Percentiles rank a stretch among this genome's conserved stretches.
Conservation (phyloP, 345 rosid species). For the Citrus reticulata region DNA sequence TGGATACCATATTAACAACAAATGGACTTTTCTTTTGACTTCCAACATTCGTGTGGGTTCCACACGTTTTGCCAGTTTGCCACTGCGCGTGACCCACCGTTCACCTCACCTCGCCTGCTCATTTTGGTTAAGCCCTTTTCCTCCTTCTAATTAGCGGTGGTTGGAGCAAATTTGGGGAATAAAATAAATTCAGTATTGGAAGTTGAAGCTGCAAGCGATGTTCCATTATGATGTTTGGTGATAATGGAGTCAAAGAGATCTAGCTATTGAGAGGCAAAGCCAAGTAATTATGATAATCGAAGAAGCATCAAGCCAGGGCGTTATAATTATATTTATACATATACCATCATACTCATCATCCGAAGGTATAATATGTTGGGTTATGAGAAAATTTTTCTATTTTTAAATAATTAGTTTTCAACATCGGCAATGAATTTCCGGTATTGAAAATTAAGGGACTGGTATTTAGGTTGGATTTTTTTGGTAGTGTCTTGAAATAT, state of each 20-base stretch:
- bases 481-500: no score
- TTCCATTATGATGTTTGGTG: background rate
- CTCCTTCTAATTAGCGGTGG: background rate
- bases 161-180: background rate
- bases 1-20: background rate
- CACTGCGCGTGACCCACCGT: background rate
- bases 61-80: slow-evolving; percentile 10
- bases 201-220: background rate
- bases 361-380: no score
- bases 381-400: no score
- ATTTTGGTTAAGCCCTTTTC: no score
- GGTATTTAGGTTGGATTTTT: no score
- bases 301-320: background rate
- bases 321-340: no score
- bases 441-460: no score
- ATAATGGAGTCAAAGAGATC: background rate
- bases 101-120: background rate
- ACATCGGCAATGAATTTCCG: fast-evolving
- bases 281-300: background rate
- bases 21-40: background rate
- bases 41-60: background rate
- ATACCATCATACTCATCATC: no score
- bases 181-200: no score
- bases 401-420: no score
- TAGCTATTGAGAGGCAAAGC: background rate